phyloP scores from a whole-genome alignment of 139 green algal genomes.

The Picochlorum sp. region DNA sequence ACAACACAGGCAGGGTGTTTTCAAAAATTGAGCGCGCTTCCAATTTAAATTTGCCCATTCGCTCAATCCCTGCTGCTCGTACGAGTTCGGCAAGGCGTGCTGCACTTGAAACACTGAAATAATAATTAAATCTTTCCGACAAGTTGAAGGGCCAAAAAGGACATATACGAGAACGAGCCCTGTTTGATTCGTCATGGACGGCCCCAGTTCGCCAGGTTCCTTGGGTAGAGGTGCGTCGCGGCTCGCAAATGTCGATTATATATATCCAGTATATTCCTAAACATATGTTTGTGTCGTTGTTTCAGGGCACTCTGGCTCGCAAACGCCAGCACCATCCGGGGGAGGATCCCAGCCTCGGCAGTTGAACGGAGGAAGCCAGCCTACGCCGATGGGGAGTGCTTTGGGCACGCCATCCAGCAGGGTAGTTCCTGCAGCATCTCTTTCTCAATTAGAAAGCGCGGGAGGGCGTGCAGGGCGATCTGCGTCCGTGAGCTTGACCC shows the following conservation, averaged over 20 bases:
- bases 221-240: neutral
- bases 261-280: too few relatives aligned
- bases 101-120: too few relatives aligned
- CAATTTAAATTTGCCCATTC: too few relatives aligned
- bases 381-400: neutral
- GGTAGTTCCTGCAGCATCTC: neutral
- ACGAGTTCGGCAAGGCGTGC: too few relatives aligned
- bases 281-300: neutral
- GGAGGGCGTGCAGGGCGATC: conserved; percentile 6
- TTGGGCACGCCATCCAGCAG: conserved; percentile 9
- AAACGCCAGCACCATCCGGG: neutral
- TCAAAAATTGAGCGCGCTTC: too few relatives aligned
- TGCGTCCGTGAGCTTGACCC: conserved; percentile 9
- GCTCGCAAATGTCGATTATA: too few relatives aligned
- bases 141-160: too few relatives aligned
- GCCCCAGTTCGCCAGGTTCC: neutral
- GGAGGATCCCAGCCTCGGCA: neutral
- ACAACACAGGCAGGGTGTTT: too few relatives aligned
- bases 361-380: conserved; percentile 2
- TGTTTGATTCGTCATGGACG: neutral
- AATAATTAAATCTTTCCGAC: too few relatives aligned
- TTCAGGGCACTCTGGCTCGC: neutral
- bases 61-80: too few relatives aligned
- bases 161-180: neutral
- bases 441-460: neutral